A percentile compares a stretch with the other conserved stretches of the same genome.
phyloP scores from a whole-genome alignment of 148 eudicot species.

The Rhododendron williamsianum region DNA sequence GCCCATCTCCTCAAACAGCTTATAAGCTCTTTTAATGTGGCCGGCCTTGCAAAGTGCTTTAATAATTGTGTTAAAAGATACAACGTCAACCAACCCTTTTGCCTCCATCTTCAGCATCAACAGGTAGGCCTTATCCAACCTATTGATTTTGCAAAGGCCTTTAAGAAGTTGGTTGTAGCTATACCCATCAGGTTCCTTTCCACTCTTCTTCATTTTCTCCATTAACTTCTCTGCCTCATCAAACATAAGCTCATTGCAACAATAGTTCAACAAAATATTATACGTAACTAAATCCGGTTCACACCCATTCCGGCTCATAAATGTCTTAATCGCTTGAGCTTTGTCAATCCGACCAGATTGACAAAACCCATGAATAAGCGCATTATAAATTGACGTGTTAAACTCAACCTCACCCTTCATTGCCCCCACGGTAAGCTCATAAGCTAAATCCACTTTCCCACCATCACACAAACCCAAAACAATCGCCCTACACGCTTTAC shows the following conservation, averaged over 20 bases:
- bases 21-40: constrained; percentile 47
- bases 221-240: constrained; percentile 77
- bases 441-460: constrained; percentile 91
- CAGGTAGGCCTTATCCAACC: constrained; percentile 69
- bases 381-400: constrained; percentile 53
- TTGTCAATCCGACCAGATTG: constrained; percentile 63
- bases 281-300: constrained; percentile 78
- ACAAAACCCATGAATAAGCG: constrained; percentile 83
- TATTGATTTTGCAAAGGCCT: constrained; percentile 85
- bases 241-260: constrained; percentile 69
- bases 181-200: constrained; percentile 57
- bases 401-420: constrained; percentile 52
- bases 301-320: constrained; percentile 75
- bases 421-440: constrained; percentile 65
- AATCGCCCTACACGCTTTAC: constrained; percentile 73
- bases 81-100: constrained; percentile 69
- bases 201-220: constrained; percentile 56
- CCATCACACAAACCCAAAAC: constrained; percentile 71
- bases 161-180: constrained; percentile 89
- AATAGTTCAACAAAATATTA: constrained; percentile 73
- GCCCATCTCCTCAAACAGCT: constrained; percentile 73
- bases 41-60: constrained; percentile 49
- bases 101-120: constrained; percentile 64
- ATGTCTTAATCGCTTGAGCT: constrained; percentile 61
- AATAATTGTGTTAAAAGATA: constrained; percentile 82